These are phyloP conservation scores for Cryphonectria nitschkei DNA, from an alignment of 2,329 filamentous ascomycete genomes.

Conservation along the genomic window DNA sequence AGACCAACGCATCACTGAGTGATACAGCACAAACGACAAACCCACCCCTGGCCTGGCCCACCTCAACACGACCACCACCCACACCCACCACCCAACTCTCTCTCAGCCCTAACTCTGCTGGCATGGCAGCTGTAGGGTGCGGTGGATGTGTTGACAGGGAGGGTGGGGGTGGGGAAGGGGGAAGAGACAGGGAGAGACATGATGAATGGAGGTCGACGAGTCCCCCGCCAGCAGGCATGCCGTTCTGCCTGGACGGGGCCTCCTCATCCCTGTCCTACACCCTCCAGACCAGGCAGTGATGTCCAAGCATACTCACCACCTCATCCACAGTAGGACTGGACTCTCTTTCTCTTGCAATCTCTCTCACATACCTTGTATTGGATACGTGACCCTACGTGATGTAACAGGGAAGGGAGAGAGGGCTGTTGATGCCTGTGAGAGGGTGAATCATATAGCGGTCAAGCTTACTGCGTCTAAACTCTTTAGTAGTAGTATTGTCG, in stretches of 20 bases:
- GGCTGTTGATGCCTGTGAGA: slow-evolving; percentile 2
- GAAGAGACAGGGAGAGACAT: not conserved
- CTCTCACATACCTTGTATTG: not conserved
- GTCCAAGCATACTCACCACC: slow-evolving; percentile 1
- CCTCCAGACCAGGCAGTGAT: slow-evolving; percentile 24
- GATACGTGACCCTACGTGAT: slow-evolving; percentile 21
- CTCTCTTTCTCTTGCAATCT: not conserved
- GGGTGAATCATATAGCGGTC: slow-evolving; percentile 15
- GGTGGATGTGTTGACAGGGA: not conserved
- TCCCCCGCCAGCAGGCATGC: not conserved
- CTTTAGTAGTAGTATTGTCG: not conserved
- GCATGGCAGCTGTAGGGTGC: not conserved
- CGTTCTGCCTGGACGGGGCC: not conserved
- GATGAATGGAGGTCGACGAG: not conserved
- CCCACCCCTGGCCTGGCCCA: not conserved
- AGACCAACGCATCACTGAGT: slow-evolving; percentile 11
- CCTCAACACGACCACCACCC: not conserved
- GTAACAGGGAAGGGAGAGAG: slow-evolving; percentile 11
- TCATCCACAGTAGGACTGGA: not conserved
- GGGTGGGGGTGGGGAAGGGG: not conserved
- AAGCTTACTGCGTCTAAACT: slow-evolving; percentile 10
- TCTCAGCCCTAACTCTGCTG: slow-evolving; percentile 12
- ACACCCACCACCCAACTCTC: not conserved
- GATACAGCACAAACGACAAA: not conserved
- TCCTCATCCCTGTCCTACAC: not conserved